phyloP scores from a whole-genome alignment of 345 rosid species.

The Aegle marmelos region DNA sequence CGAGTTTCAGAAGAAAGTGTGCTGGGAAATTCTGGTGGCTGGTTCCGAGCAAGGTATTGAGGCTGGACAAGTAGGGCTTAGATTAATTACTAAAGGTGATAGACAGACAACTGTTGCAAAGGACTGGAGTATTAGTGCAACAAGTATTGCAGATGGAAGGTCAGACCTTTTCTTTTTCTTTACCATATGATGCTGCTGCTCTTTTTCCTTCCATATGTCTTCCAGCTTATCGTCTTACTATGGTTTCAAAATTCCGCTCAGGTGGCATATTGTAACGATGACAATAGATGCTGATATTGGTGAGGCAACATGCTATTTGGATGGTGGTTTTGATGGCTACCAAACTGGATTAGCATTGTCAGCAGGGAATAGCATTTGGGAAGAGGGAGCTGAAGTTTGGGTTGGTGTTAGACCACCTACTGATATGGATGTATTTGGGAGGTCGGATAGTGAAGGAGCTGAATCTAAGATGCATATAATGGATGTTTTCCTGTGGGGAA shows the following conservation, averaged over 20 bases:
- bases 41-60: constrained; percentile 99
- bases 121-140: constrained; percentile 99
- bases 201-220: neutral
- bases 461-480: constrained; percentile 99
- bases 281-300: constrained; percentile 91
- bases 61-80: constrained; percentile 98
- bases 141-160: constrained; percentile 99
- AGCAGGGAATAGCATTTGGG: constrained; percentile 73
- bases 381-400: constrained; percentile 89
- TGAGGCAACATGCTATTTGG: constrained; percentile 94
- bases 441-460: constrained; percentile 99
- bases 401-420: constrained; percentile 92
- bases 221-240: neutral
- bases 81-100: constrained; percentile 90
- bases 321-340: constrained; percentile 96
- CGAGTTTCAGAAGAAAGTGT: constrained; percentile 84
- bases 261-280: constrained; percentile 99
- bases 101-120: constrained; percentile 82
- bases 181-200: neutral
- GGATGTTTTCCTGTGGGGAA: constrained; percentile 99
- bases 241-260: constrained; percentile 30
- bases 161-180: constrained; percentile 22
- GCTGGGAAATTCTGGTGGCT: constrained; percentile 99
- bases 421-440: constrained; percentile 92
- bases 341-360: constrained; percentile 70